Conservation (phyloP, 306 rosid genomes). For the Cicer yamashitae region DNA sequence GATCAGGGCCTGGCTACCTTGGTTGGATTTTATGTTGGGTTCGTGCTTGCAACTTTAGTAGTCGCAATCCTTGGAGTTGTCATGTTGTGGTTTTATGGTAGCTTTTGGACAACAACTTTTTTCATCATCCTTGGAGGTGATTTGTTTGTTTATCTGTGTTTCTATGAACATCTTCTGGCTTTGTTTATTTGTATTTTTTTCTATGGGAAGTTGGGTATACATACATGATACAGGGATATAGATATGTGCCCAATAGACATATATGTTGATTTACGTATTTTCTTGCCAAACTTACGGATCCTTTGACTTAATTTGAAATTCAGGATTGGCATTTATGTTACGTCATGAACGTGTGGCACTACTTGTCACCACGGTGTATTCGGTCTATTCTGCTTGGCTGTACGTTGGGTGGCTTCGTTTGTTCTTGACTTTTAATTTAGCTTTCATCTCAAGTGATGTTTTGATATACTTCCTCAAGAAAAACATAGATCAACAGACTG, state of each 20-base stretch:
- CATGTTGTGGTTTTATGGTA: slow-evolving; percentile 91
- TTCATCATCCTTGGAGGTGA: slow-evolving; percentile 90
- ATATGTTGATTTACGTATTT: slow-evolving; percentile 21
- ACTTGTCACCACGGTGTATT: slow-evolving; percentile 70
- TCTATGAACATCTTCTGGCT: slow-evolving; percentile 36
- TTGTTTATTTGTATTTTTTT: slow-evolving; percentile 7
- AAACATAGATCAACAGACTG: slow-evolving; percentile 69
- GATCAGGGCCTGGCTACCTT: slow-evolving; percentile 73
- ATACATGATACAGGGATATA: background rate
- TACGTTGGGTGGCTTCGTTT: slow-evolving; percentile 93
- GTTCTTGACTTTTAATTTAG: slow-evolving; percentile 75
- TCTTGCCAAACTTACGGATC: slow-evolving; percentile 48
- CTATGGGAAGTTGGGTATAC: background rate
- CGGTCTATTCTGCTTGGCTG: slow-evolving; percentile 85
- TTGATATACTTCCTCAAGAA: slow-evolving; percentile 84
- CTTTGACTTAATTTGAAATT: slow-evolving; percentile 44
- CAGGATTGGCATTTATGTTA: slow-evolving; percentile 84
- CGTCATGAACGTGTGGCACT: slow-evolving; percentile 81
- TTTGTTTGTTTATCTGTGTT: slow-evolving; percentile 39
- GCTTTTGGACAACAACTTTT: slow-evolving; percentile 85
- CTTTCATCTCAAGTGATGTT: slow-evolving; percentile 88
- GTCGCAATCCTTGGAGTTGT: slow-evolving; percentile 73
- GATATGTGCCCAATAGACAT: slow-evolving; percentile 20
- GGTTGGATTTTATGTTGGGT: slow-evolving; percentile 72
- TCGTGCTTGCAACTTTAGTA: slow-evolving; percentile 71